Base-by-base conservation (phyloP, 345 rosid genomes). In the Anacardium occidentale region DNA sequence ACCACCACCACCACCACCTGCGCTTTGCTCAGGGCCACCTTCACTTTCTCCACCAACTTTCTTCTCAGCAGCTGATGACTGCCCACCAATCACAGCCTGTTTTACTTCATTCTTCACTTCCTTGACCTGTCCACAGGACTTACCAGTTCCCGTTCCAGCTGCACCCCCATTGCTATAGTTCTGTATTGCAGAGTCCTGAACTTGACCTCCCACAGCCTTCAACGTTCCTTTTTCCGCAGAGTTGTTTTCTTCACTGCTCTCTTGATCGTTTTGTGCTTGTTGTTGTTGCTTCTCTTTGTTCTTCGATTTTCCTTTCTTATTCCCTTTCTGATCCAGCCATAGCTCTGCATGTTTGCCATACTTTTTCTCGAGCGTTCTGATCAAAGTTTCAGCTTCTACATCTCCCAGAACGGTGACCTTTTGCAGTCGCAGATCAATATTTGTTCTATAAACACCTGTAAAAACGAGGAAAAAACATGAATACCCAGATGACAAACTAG, bases 371-470 rank as follows among this genome's bases (percentile, higher is more conserved):
- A 93, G 87, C 72, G 86, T 91, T 84, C 83, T 88, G 72, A 89
- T 76, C 62, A 93, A 81, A 70, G 85, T 83, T 22, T 74, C 81
- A 0, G 86, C 83, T 40, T 83, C 72, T 5, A 83, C 81, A 62
- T 86, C 87, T 10, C 95, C 94, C 6, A 68, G 77, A 20, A 93
- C 94, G 7, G 77, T 86, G 8, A 86, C 97, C 42, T 84, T 91
- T 1, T 91, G 91, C 68, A 77, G 90, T 70, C 71, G 82, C 81
- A 86, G 77, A 76, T 93, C 93, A 73, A 90, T 81, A 2, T 83
- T 77, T 48, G 84, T 83, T 20, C 67, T 76, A 47, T 87, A 93
- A 79, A 93, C 98, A 45, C 98, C 98, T 93, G 80, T 18, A 65
- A 22, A 70, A 2, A 8, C 21, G 8, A 13, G 25, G 24, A 1